These are phyloP conservation scores for Nothophaeocryptopus gaeumannii DNA, from an alignment of 2,329 filamentous ascomycete genomes.

Conservation along the genomic window DNA sequence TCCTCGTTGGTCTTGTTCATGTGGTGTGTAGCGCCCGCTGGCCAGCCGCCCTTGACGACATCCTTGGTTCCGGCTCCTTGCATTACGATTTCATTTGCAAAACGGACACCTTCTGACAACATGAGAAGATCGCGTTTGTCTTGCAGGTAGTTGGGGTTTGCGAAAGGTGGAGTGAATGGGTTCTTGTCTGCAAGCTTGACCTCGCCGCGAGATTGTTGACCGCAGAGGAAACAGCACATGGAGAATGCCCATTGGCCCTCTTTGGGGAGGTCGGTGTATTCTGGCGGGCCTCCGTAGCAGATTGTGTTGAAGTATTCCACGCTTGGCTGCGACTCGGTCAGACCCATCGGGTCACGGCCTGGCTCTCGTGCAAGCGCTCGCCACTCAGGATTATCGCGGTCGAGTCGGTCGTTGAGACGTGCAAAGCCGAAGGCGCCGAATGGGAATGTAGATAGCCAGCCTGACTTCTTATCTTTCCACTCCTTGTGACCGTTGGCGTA, in stretches of 20 bases:
- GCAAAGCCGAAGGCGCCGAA: constrained; percentile 63
- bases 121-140: constrained; percentile 60
- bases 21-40: constrained; percentile 51
- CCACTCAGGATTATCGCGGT: constrained; percentile 54
- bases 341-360: constrained; percentile 62
- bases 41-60: constrained; percentile 61
- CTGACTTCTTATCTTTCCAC: constrained; percentile 59
- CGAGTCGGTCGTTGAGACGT: constrained; percentile 59
- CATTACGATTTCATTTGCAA: constrained; percentile 60
- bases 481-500: constrained; percentile 51
- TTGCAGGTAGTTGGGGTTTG: constrained; percentile 58
- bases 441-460: constrained; percentile 59
- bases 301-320: constrained; percentile 63
- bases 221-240: constrained; percentile 58
- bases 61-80: constrained; percentile 57
- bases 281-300: constrained; percentile 60
- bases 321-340: constrained; percentile 57
- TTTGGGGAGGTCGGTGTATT: constrained; percentile 54
- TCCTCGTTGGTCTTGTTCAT: constrained; percentile 53
- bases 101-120: constrained; percentile 57
- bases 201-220: constrained; percentile 55
- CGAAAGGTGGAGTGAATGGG: constrained; percentile 52
- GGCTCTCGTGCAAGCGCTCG: constrained; percentile 41
- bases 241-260: constrained; percentile 57
- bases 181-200: constrained; percentile 53